Base-by-base conservation (phyloP, 2,329 filamentous ascomycete genomes). In the Verticillium nonalfalfae region DNA sequence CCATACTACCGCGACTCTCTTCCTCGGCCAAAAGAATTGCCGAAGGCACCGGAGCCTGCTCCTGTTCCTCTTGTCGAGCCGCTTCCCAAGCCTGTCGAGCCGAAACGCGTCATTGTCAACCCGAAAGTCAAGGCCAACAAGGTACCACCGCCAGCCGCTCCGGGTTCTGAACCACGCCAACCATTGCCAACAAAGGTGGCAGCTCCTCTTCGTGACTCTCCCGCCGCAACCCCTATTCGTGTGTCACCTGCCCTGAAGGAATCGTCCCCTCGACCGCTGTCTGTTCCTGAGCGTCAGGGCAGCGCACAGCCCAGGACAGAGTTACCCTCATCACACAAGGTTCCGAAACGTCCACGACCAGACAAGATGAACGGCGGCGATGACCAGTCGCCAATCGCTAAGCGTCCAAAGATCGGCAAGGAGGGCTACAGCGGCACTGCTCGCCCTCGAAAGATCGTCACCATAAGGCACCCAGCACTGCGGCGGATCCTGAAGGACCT, bases 301-400 rank as follows among this genome's bases (percentile, higher is more conserved):
- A 61, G 55, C n/a, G 52, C 61, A 31, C 63, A 61, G 36, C 56
- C 55, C 26, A 60, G 35, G 2, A 58, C 60, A n/a, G 66, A 61
- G 64, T 18, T 50, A 18, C 45, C 45, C 21, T 50, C 45, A 9
- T 21, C 45, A 9, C n/a, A 21, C 7, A 69, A 67, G 56, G 65
- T 63, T 15, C 65, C 67, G 9, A 78, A 78, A 62, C 70, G 76
- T 15, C 70, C 75, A 18, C 73, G 73, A 2, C 68, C 74, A 38
- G 76, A 77, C 14, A 76, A 74, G 61, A 71, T 74, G 3, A 74
- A 75, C 31, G 65, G 67, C 18, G 66, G 73, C 4, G 74, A 76
- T 40, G 65, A 68, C 33, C 65, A 67, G 4, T 68, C 69, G 1
- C 76, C 76, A 1, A 72, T 70, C 33, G 68, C 75, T 0, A 78